phyloP scores from a whole-genome alignment of 768 basidiomycete genomes.

The Fomitopsis pulvina region DNA sequence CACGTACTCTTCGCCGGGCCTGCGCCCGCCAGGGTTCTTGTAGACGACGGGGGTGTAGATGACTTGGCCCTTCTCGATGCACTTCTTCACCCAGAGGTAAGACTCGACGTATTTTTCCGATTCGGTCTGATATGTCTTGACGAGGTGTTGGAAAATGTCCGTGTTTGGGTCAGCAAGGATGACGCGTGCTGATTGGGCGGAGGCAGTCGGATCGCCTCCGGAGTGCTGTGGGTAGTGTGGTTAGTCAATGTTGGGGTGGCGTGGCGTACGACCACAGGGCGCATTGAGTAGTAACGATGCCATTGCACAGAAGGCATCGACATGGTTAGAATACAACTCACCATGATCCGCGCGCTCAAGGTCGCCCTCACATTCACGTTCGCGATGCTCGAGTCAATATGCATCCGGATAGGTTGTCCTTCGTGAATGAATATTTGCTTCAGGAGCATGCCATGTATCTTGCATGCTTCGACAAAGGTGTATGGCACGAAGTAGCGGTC shows the following conservation, averaged over 20 bases:
- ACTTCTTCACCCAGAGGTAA: constrained; percentile 80
- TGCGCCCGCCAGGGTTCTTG: constrained; percentile 78
- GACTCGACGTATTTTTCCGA: constrained; percentile 75
- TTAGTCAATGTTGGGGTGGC: neutral
- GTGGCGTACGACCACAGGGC: neutral
- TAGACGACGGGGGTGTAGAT: constrained; percentile 72
- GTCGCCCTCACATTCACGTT: constrained; percentile 67
- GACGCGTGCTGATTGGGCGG: constrained; percentile 64
- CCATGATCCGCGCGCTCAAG: constrained; percentile 67
- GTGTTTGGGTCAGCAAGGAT: constrained; percentile 79
- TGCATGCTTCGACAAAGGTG: constrained; percentile 81
- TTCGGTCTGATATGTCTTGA: constrained; percentile 64
- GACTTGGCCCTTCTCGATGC: constrained; percentile 60
- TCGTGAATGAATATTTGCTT: constrained; percentile 73
- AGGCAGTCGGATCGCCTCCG: constrained; percentile 69
- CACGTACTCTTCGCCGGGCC: constrained; percentile 73
- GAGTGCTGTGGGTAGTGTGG: constrained; percentile 50
- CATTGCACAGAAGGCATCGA: neutral
- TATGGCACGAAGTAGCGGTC: constrained; percentile 75
- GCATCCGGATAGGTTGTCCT: constrained; percentile 61
- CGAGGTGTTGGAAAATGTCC: constrained; percentile 66
- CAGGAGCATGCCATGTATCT: constrained; percentile 63
- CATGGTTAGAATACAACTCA: constrained; percentile 21
- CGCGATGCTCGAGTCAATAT: constrained; percentile 76
- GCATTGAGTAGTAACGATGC: no score